Evolutionary conservation across 1,284 basidiomycete genomes (phyloP).

Genomic region (Cutaneotrichosporon cavernicola): DNA sequence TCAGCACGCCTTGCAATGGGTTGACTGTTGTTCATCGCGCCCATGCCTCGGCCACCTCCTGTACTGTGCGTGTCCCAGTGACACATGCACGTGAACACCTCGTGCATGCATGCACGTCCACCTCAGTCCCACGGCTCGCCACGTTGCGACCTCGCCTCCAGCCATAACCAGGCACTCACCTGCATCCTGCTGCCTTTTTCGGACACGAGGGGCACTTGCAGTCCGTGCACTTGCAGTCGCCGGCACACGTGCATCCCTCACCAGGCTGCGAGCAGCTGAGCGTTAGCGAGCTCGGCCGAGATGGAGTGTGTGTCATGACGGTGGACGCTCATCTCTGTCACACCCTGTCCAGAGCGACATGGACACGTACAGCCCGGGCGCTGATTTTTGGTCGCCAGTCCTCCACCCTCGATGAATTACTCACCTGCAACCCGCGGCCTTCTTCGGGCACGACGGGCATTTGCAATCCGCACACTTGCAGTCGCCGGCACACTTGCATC

Average conservation of each 20-base stretch:
- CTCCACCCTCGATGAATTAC: background rate
- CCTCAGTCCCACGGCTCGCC: too few species aligned
- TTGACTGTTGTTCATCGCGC: too few species aligned
- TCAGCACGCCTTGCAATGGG: background rate
- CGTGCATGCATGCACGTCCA: too few species aligned
- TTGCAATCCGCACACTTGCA: background rate
- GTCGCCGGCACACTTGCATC: background rate
- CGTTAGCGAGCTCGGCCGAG: background rate
- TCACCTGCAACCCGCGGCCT: background rate
- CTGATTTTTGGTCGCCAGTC: too few species aligned
- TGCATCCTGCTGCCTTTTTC: background rate
- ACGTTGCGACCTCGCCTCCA: background rate
- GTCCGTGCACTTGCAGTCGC: background rate
- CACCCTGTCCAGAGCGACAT: too few species aligned
- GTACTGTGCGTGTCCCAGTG: too few species aligned
- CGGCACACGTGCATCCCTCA: background rate
- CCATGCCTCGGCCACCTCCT: too few species aligned
- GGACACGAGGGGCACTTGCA: background rate
- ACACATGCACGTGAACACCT: too few species aligned
- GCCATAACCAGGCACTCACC: background rate
- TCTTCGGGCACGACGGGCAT: background rate
- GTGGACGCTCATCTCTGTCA: too few species aligned
- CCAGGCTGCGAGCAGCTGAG: background rate
- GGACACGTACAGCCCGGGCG: too few species aligned
- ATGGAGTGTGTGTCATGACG: too few species aligned